Conservation (phyloP, 495 filamentous ascomycete genomes). For the Patellaria atrata region DNA sequence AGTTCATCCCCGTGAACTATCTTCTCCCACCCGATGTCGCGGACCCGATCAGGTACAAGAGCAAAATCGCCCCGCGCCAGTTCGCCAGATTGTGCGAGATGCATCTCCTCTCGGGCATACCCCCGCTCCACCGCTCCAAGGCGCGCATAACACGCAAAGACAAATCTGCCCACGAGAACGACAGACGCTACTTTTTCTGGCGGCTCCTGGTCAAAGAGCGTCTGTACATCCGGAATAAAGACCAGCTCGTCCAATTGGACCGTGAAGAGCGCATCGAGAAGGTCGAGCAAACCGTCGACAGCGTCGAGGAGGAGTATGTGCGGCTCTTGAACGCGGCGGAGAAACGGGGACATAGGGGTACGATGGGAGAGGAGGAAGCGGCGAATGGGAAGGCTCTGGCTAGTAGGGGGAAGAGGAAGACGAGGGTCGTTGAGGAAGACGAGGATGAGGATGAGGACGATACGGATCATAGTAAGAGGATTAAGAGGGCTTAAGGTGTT, state of each 20-base stretch:
- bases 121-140: conserved; percentile 43
- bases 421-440: conserved; percentile 37
- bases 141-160: conserved; percentile 42
- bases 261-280: conserved; percentile 60
- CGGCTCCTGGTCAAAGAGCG: conserved; percentile 67
- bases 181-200: conserved; percentile 66
- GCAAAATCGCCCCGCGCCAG: conserved; percentile 77
- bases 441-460: conserved; percentile 29
- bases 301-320: conserved; percentile 73
- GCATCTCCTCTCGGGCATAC: conserved; percentile 65
- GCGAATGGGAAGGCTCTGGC: conserved; percentile 6
- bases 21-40: conserved; percentile 44
- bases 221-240: conserved; percentile 62
- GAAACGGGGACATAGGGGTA: conserved; percentile 30
- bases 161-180: conserved; percentile 37
- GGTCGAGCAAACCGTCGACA: conserved; percentile 59
- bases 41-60: conserved; percentile 43
- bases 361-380: conserved; percentile 13
- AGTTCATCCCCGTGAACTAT: conserved; percentile 40
- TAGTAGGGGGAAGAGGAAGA: conserved; percentile 25
- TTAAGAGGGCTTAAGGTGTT: too few relatives aligned
- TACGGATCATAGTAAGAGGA: conserved; percentile 10
- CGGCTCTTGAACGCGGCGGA: conserved; percentile 43
- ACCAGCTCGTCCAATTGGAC: conserved; percentile 57
- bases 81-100: conserved; percentile 79